Percentiles rank a stretch among this genome's conserved stretches.
Conservation (phyloP, 495 filamentous ascomycete species). For the Peziza echinospora region DNA sequence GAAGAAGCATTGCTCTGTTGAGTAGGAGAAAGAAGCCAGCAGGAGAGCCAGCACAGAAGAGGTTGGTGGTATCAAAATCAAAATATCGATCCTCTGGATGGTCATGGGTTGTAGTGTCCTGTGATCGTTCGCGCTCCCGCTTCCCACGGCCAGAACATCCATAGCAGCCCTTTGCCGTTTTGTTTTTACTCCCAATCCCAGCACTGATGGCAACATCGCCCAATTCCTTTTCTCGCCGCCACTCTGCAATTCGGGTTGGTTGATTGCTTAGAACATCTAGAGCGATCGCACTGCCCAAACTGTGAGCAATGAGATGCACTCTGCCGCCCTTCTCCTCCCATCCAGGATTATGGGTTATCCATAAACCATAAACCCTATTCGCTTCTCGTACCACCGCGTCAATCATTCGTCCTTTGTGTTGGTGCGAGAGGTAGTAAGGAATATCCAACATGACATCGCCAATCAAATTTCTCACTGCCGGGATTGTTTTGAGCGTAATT, state of each 20-base stretch:
- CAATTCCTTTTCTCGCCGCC: not conserved
- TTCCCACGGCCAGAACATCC: slow-evolving; percentile 6
- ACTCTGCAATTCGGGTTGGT: slow-evolving; percentile 33
- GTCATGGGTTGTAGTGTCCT: slow-evolving; percentile 18
- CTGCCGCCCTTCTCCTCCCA: slow-evolving; percentile 54
- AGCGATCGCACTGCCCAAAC: slow-evolving; percentile 80
- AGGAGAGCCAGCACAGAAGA: slow-evolving; percentile 85
- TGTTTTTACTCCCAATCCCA: slow-evolving; percentile 21
- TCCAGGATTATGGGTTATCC: slow-evolving; percentile 77
- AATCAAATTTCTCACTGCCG: slow-evolving; percentile 70
- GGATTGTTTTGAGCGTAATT: slow-evolving; percentile 79
- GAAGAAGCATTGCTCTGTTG: slow-evolving; percentile 60
- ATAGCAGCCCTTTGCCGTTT: slow-evolving; percentile 11
- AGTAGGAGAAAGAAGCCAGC: slow-evolving; percentile 82
- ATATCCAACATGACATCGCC: slow-evolving; percentile 96
- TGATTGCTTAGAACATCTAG: slow-evolving; percentile 77
- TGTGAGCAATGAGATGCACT: slow-evolving; percentile 84
- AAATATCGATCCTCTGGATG: slow-evolving; percentile 31
- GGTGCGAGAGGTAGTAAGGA: slow-evolving; percentile 81
- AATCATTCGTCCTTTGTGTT: slow-evolving; percentile 82
- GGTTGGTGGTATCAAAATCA: slow-evolving; percentile 71
- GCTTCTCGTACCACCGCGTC: slow-evolving; percentile 74
- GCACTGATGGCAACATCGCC: slow-evolving; percentile 33
- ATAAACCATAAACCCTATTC: slow-evolving; percentile 78
- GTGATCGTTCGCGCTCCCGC: not conserved